These are phyloP conservation scores for Pseudoneurospora amorphoporcata DNA, from an alignment of 495 filamentous ascomycete genomes.

Conservation along the genomic window DNA sequence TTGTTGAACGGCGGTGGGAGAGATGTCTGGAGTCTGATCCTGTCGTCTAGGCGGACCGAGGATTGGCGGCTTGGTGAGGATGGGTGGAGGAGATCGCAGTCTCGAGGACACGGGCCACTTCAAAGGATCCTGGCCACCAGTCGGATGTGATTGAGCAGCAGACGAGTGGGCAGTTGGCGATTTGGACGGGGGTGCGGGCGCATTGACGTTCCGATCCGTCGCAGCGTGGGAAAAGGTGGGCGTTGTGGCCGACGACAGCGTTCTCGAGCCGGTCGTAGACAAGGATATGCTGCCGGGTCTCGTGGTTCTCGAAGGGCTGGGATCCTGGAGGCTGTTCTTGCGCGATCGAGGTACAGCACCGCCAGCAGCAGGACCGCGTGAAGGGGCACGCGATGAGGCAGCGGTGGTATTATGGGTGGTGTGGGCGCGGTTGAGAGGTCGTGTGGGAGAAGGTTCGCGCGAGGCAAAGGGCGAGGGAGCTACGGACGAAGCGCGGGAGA, in stretches of 20 bases:
- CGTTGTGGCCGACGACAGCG: constrained; percentile 52
- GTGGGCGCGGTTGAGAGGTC: constrained; percentile 13
- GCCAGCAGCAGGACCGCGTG: neutral
- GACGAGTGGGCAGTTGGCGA: constrained; percentile 20
- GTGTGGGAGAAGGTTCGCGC: constrained; percentile 40
- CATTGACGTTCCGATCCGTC: constrained; percentile 47
- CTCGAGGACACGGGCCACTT: constrained; percentile 55
- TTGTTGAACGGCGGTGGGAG: neutral
- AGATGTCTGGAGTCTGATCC: constrained; percentile 27
- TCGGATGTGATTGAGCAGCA: constrained; percentile 35
- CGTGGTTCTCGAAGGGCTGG: constrained; percentile 51
- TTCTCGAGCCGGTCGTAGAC: constrained; percentile 48
- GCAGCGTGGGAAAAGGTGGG: constrained; percentile 46
- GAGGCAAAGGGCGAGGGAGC: constrained; percentile 38
- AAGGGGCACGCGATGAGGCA: neutral
- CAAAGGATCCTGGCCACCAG: constrained; percentile 36
- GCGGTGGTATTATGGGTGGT: neutral
- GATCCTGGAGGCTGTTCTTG: constrained; percentile 58
- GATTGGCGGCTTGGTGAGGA: constrained; percentile 29
- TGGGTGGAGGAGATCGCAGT: constrained; percentile 57
- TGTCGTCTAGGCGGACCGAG: constrained; percentile 32
- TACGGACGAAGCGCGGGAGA: constrained; percentile 24
- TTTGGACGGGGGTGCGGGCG: constrained; percentile 49
- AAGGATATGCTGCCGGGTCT: constrained; percentile 45
- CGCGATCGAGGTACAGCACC: constrained; percentile 36